Base-by-base conservation (phyloP, 306 rosid genomes). In the Vigna trinervia region DNA sequence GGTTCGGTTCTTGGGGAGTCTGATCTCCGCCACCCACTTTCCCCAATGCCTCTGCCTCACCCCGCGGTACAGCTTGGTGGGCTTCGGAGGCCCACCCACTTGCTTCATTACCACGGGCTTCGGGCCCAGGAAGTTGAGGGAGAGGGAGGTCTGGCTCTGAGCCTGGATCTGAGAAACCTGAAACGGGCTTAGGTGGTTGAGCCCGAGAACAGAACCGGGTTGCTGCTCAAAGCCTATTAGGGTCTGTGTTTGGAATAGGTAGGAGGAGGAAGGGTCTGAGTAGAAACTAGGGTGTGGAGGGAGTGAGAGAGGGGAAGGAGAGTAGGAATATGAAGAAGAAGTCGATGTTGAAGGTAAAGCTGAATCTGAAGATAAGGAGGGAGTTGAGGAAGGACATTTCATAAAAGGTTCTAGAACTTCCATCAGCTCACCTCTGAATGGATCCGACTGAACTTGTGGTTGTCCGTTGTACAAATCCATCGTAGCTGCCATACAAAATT, bases 41-140 rank as follows among this genome's bases (percentile, higher is more conserved):
- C 99, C 99, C 99, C 99, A 96, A 81, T 96, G 99, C 78, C 99
- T 75, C 56, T 96, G 98, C 85, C 99, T 85, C 7, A 96, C 99
- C 14, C 99, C 99, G 63, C 99, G 73, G 82, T 93, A 96, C 5
- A 96, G 99, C 90, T 96, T 96, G 0, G 89, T 82, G 46, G 99
- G 90, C 75, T 92, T 96, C 0, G 85, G 77, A 6, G 96, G 87
- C 4, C 77, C 56, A 0, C 93, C 94, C 0, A 34, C 48, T 3
- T 83, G 98, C 81, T 96, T 96, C 99, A 95, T 90, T 0, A 81
- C 78, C 5, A 92, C 34, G 22, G 96, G 90, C 69, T 84, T 95
- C 3, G 91, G 91, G 23, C 88, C 64, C 0, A 94, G 85, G 71
- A 88, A 84, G 56, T 81, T 84, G 1, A 22, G 8, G 32, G 81